These are phyloP conservation scores for Apiospora aurea DNA, from an alignment of 2,329 filamentous ascomycete genomes.

Conservation along the genomic window DNA sequence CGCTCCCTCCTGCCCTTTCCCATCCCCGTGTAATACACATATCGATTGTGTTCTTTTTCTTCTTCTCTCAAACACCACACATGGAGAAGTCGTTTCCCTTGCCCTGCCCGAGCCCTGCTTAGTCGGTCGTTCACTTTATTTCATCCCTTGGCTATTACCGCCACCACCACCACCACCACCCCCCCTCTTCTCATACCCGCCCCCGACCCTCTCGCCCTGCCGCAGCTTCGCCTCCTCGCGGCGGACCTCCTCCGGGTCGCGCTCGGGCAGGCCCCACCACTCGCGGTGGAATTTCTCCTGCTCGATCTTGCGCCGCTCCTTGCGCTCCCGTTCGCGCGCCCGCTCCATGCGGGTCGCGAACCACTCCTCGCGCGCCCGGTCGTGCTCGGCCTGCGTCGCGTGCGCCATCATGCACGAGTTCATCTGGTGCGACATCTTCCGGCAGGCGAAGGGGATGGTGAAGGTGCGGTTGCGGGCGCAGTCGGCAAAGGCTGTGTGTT, in stretches of 20 bases:
- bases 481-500: slow-evolving; percentile 80
- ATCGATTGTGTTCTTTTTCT: neutral
- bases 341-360: slow-evolving; percentile 80
- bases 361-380: slow-evolving; percentile 92
- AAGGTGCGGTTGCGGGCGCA: slow-evolving; percentile 89
- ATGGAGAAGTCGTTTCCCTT: neutral
- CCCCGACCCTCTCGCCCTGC: slow-evolving; percentile 62
- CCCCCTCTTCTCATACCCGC: slow-evolving; percentile 34
- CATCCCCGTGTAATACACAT: neutral
- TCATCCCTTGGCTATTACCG: neutral
- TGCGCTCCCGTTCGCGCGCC: slow-evolving; percentile 69
- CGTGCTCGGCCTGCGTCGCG: slow-evolving; percentile 84
- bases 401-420: slow-evolving; percentile 91
- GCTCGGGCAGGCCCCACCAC: slow-evolving; percentile 71
- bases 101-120: too few species aligned
- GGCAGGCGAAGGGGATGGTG: slow-evolving; percentile 86
- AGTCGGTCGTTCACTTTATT: neutral
- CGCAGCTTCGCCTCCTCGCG: slow-evolving; percentile 59
- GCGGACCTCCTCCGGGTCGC: slow-evolving; percentile 58
- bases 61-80: neutral
- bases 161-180: neutral
- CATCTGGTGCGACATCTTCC: slow-evolving; percentile 81
- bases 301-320: slow-evolving; percentile 64
- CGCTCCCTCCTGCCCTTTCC: neutral
- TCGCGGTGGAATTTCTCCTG: slow-evolving; percentile 71